phyloP scores from a whole-genome alignment of 2,329 filamentous ascomycete genomes.

The Magnaporthiopsis incrustans region DNA sequence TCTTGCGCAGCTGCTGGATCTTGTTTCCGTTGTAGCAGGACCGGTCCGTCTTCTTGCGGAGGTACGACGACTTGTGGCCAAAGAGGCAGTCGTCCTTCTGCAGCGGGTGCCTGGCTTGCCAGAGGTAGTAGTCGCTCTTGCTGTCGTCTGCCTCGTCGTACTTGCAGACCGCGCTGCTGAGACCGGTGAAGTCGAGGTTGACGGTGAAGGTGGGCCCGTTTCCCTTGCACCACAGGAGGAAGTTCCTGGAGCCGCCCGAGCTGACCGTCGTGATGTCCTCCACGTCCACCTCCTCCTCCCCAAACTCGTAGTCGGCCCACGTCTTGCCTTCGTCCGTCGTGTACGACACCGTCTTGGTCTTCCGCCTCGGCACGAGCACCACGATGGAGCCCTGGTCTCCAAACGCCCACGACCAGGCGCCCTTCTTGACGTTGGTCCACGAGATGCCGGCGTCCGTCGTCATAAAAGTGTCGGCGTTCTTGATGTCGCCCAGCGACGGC shows the following conservation, averaged over 20 bases:
- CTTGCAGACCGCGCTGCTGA: constrained; percentile 66
- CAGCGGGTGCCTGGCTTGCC: constrained; percentile 75
- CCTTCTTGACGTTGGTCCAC: constrained; percentile 82
- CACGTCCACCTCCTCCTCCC: constrained; percentile 61
- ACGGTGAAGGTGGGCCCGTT: constrained; percentile 56
- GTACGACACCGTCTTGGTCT: constrained; percentile 51
- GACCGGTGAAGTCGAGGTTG: constrained; percentile 81
- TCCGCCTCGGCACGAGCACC: constrained; percentile 69
- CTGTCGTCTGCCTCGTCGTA: constrained; percentile 50
- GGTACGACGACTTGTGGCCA: constrained; percentile 80
- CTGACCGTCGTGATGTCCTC: constrained; percentile 80
- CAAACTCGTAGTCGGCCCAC: constrained; percentile 72
- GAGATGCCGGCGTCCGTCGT: constrained; percentile 82
- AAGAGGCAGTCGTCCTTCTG: constrained; percentile 79
- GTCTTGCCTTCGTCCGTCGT: constrained; percentile 63
- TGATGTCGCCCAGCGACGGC: constrained; percentile 52
- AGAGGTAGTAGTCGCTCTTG: constrained; percentile 70
- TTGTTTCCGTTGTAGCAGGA: constrained; percentile 76
- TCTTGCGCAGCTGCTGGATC: constrained; percentile 62
- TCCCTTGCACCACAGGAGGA: constrained; percentile 75
- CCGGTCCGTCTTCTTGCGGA: constrained; percentile 75
- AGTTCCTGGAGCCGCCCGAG: constrained; percentile 83
- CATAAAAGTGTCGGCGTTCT: constrained; percentile 83
- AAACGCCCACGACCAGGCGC: constrained; percentile 86
- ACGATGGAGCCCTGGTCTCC: constrained; percentile 93